phyloP scores from a whole-genome alignment of 2,329 filamentous ascomycete species.

The Huntiella moniliformis region DNA sequence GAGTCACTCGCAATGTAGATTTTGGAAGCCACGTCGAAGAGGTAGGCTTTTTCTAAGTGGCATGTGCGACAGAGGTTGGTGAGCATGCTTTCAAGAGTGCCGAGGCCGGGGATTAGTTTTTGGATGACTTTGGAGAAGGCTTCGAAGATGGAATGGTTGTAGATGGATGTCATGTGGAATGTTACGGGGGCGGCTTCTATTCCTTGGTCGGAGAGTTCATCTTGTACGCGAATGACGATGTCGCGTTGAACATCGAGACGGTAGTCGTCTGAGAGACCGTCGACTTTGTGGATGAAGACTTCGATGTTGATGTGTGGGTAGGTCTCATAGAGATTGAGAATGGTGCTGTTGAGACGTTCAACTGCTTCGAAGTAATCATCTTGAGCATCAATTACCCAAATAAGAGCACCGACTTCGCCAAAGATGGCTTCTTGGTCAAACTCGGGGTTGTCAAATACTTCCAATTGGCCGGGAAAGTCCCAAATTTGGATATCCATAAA shows the following conservation, averaged over 20 bases:
- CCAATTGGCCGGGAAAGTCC: slow-evolving; percentile 90
- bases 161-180: slow-evolving; percentile 94
- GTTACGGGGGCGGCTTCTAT: slow-evolving; percentile 86
- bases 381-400: slow-evolving; percentile 97
- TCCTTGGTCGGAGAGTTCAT: slow-evolving; percentile 82
- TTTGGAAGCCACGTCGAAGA: slow-evolving; percentile 94
- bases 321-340: slow-evolving; percentile 62
- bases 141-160: slow-evolving; percentile 96
- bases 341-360: slow-evolving; percentile 67
- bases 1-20: slow-evolving; percentile 97
- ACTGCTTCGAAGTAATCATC: slow-evolving; percentile 94
- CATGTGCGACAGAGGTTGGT: slow-evolving; percentile 87
- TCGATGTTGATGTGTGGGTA: slow-evolving; percentile 94
- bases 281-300: slow-evolving; percentile 97
- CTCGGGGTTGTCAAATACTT: slow-evolving; percentile 67
- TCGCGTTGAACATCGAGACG: slow-evolving; percentile 91
- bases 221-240: slow-evolving; percentile 88
- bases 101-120: slow-evolving; percentile 83
- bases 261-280: slow-evolving; percentile 93
- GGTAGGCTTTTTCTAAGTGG: slow-evolving; percentile 91
- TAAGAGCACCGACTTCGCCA: slow-evolving; percentile 78
- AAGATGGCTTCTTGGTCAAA: slow-evolving; percentile 92
- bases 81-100: slow-evolving; percentile 80
- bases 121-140: slow-evolving; percentile 97
- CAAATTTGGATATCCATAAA: slow-evolving; percentile 99